Base-by-base conservation (phyloP, 1,139 yeast genomes). In the Yamadazyma dushanensis region DNA sequence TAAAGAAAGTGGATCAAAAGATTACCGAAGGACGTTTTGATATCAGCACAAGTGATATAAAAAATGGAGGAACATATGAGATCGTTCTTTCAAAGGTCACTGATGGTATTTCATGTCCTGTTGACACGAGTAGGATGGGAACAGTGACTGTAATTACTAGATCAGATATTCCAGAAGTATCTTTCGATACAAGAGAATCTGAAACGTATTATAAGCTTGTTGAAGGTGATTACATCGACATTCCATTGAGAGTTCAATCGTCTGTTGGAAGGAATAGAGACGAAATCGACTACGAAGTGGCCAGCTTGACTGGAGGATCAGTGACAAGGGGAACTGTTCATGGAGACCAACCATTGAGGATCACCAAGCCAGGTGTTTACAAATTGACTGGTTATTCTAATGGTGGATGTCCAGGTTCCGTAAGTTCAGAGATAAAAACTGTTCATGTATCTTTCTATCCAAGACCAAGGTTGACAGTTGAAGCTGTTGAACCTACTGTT, bases 61-160 rank as follows among this genome's bases (percentile, higher is more conserved):
- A 60, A 2, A 60, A 66, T 13, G 96, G 96, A 13, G 96, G 96
- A 9, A 70, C 75, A 15, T 88, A 79, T 53, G 72, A 76, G 11
- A 59, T 92, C 1, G 66, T 78, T 2, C 56, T 94, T 40, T 73
- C 77, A 2, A 74, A 85, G 9, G 76, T 87, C 4, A 72, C 70
- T 24, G 98, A 94, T 55, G 73, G 77, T 9, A 76, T 84, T 19
- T 80, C 82, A 1, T 92, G 99, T 61, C 66, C 75, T 11, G 89
- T 86, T 9, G 78, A 78, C n/a, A 61, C 46, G 16, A 47, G 50
- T 8, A 70, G 70, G 22, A 76, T 73, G 23, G 76, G 78, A 26
- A 82, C 76, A 38, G 78, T 83, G 15, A 70, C 62, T 19, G 65
- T 89, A 13, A 67, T 70, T 19, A 89, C 89, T 2, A 73, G 89